Evolutionary conservation across 2,329 filamentous ascomycete genomes (phyloP), one percentile per base, ranked within the genome.

Genomic region (Berkeleyomyces rouxiae): DNA sequence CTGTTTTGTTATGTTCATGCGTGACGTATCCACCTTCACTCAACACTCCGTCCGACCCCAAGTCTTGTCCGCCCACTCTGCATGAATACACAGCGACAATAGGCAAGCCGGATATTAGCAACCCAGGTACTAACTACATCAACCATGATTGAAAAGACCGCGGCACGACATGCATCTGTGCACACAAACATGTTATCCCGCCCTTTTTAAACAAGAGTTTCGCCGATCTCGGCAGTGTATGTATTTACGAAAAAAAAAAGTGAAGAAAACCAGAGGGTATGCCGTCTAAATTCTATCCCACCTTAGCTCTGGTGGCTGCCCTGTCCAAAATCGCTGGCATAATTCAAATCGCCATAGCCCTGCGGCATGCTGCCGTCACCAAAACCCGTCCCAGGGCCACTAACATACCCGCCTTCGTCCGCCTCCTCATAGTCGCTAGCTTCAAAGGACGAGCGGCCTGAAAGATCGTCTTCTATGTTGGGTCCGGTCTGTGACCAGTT

Each of bases 401-500:
- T 84, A 46, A 85, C 78, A 67, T 86, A 86, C 23, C 86, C 84
- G 60, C 80, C 79, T 64, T 90, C 83, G 61, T 90, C 87, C 11
- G 82, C 85, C 55, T 87, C 85, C 63, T 87, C 86, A 66, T 85
- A 87, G 69, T 91, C 88, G 63, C 86, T 88, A 0, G 84, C 85
- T 70, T 95, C 90, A 68, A 92, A 93, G 67, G 86, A 90, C 67
- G 87, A 90, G 61, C 86, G 80, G 0, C 87, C 87, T 68, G 85
- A 88, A n/a, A 87, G 74, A 65, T 89, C 88, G 59, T 89, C 87
- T 47, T 90, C 86, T 64, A 85, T 79, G 16, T 83, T 83, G n/a
- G 86, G 80, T 49, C 85, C 81, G 44, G 51, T 7, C 9, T 74
- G 71, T 16, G 81, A 80, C 91, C 92, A 97, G 70, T 92, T 91